These are phyloP conservation scores for Naganishia cerealis DNA, from an alignment of 1,284 basidiomycete genomes.

Conservation along the genomic window DNA sequence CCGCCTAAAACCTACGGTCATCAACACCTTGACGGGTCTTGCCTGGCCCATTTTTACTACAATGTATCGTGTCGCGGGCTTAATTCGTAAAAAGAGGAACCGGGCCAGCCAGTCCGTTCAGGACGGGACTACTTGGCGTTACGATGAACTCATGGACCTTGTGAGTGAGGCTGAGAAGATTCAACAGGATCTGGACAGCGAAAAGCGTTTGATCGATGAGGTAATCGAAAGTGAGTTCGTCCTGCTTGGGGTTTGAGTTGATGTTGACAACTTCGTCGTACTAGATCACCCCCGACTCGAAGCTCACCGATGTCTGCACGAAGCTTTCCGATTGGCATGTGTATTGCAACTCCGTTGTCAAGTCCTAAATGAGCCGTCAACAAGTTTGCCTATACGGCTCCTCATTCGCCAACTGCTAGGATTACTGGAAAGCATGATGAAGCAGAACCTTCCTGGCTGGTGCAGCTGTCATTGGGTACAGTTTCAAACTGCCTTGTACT, in stretches of 20 bases:
- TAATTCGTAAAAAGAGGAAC: conserved; percentile 37
- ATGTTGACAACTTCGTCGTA: not conserved
- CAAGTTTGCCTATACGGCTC: conserved; percentile 39
- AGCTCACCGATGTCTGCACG: conserved; percentile 44
- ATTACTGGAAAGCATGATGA: conserved; percentile 44
- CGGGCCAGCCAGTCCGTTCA: not conserved
- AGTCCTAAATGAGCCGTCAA: conserved; percentile 42
- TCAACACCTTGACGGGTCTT: conserved; percentile 41
- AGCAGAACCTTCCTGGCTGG: conserved; percentile 41
- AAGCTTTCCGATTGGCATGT: conserved; percentile 43
- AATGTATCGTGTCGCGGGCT: conserved; percentile 40
- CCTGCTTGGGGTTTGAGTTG: not conserved
- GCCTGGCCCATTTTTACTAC: conserved; percentile 40
- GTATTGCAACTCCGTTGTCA: conserved; percentile 40
- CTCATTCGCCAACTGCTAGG: conserved; percentile 42
- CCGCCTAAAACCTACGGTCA: conserved; percentile 33
- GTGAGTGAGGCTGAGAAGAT: conserved; percentile 39
- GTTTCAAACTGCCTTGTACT: conserved; percentile 42
- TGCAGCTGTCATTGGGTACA: conserved; percentile 45
- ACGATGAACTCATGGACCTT: conserved; percentile 41
- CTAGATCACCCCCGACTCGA: conserved; percentile 40
- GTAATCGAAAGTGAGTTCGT: conserved; percentile 37
- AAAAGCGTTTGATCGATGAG: conserved; percentile 42
- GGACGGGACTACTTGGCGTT: conserved; percentile 34
- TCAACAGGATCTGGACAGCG: conserved; percentile 39